Percentiles rank a stretch among this genome's conserved stretches.
Evolutionary conservation across 805 yeast species (phyloP).

Genomic region (Saccharomycopsis sp.): DNA sequence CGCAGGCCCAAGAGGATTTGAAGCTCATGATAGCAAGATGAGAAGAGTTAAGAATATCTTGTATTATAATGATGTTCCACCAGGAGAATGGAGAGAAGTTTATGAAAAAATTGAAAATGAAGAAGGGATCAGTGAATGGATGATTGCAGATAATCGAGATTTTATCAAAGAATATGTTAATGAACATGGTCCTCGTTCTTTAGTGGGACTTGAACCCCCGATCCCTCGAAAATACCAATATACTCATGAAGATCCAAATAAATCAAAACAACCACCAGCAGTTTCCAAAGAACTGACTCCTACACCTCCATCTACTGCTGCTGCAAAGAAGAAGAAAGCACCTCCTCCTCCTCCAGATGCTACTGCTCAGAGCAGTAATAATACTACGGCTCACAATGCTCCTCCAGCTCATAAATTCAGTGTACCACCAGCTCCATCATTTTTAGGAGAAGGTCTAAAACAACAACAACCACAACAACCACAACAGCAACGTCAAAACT

Average conservation of each 20-base stretch:
- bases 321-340: constrained; percentile 24
- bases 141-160: constrained; percentile 79
- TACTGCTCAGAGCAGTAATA: not conserved
- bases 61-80: constrained; percentile 72
- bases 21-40: constrained; percentile 34
- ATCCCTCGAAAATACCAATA: constrained; percentile 53
- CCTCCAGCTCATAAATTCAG: not conserved
- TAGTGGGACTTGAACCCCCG: constrained; percentile 80
- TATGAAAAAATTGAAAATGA: constrained; percentile 55
- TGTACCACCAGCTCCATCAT: constrained; percentile 16
- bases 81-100: constrained; percentile 73
- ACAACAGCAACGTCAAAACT: constrained; percentile 2
- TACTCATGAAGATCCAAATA: constrained; percentile 3
- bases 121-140: constrained; percentile 76
- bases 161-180: constrained; percentile 72
- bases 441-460: constrained; percentile 11
- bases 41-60: constrained; percentile 47
- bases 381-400: not conserved
- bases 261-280: constrained; percentile 6
- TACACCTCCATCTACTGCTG: constrained; percentile 15
- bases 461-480: constrained; percentile 11
- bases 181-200: constrained; percentile 57
- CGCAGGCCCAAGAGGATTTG: constrained; percentile 58
- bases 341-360: constrained; percentile 31
- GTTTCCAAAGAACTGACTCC: constrained; percentile 14